These are phyloP conservation scores for Boletus fagicola DNA, from an alignment of 768 basidiomycete genomes.

Conservation along the genomic window DNA sequence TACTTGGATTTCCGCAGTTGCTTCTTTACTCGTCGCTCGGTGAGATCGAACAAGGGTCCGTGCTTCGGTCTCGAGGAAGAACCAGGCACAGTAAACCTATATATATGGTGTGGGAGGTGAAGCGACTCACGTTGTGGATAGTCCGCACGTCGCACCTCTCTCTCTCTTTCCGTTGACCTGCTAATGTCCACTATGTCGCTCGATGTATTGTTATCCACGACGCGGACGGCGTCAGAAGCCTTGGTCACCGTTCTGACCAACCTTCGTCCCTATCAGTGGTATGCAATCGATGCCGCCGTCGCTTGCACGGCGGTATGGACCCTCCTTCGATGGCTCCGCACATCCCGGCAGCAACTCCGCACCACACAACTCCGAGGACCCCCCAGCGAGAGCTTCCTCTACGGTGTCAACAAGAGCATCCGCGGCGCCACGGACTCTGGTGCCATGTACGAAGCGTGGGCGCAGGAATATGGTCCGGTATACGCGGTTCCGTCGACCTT, in stretches of 20 bases:
- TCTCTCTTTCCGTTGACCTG: neutral
- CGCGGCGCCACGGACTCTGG: neutral
- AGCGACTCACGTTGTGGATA: too few species aligned
- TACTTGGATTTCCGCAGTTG: too few species aligned
- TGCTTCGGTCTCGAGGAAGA: neutral
- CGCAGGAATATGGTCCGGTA: slow-evolving; percentile 11
- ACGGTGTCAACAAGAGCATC: slow-evolving; percentile 8
- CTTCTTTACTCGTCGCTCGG: too few species aligned
- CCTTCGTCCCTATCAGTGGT: neutral
- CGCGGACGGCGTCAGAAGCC: neutral
- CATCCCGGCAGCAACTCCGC: neutral
- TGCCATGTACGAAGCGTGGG: slow-evolving; percentile 18
- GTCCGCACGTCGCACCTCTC: neutral
- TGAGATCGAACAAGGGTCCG: too few species aligned
- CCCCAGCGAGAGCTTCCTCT: slow-evolving; percentile 13
- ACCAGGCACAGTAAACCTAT: neutral
- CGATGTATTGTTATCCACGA: neutral
- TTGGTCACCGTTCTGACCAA: neutral
- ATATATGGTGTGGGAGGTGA: neutral
- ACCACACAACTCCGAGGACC: slow-evolving; percentile 21
- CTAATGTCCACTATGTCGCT: neutral
- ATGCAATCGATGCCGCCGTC: neutral
- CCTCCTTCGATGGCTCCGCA: slow-evolving; percentile 3
- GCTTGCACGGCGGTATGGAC: neutral
- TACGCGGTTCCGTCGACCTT: slow-evolving; percentile 12